A percentile compares a stretch with the other conserved stretches of the same genome.
Conservation (phyloP, 371 early-diverging fungal genomes). For the Actinomucor elegans region DNA sequence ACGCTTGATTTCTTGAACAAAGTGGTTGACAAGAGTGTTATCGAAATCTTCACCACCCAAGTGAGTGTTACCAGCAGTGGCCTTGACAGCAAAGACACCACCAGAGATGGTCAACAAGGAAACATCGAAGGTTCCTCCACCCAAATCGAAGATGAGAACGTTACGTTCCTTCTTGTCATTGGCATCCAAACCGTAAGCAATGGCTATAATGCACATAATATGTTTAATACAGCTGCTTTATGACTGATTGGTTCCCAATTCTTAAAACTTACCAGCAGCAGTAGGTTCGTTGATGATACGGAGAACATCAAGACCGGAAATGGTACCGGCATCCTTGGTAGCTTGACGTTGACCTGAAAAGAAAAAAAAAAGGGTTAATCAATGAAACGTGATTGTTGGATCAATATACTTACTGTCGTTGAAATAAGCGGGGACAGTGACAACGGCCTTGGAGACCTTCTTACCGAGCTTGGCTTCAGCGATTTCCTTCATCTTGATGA, state of each 20-base stretch:
- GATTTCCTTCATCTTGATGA: conserved; percentile 90
- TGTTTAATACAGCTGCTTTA: not conserved
- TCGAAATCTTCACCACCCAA: conserved; percentile 99
- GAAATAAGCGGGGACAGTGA: conserved; percentile 94
- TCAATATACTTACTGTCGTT: conserved; percentile 45
- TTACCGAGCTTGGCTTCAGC: conserved; percentile 86
- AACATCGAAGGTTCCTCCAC: conserved; percentile 97
- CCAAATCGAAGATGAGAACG: conserved; percentile 93
- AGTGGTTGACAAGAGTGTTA: conserved; percentile 80
- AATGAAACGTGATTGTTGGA: not conserved
- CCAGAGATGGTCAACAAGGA: conserved; percentile 89
- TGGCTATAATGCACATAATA: conserved; percentile 53
- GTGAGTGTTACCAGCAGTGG: conserved; percentile 96
- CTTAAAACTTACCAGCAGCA: conserved; percentile 62
- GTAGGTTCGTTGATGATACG: conserved; percentile 96
- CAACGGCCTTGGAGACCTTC: conserved; percentile 86
- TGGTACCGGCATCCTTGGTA: conserved; percentile 82
- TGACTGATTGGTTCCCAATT: not conserved
- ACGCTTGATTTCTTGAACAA: conserved; percentile 86
- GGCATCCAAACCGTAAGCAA: conserved; percentile 92
- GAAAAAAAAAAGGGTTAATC: conserved; percentile 44
- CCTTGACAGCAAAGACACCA: conserved; percentile 93
- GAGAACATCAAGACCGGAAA: conserved; percentile 80
- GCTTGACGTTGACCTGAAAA: conserved; percentile 85
- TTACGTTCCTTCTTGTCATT: conserved; percentile 74